phyloP scores from a whole-genome alignment of 2,329 filamentous ascomycete genomes.

The Paecilomyces sp. region DNA sequence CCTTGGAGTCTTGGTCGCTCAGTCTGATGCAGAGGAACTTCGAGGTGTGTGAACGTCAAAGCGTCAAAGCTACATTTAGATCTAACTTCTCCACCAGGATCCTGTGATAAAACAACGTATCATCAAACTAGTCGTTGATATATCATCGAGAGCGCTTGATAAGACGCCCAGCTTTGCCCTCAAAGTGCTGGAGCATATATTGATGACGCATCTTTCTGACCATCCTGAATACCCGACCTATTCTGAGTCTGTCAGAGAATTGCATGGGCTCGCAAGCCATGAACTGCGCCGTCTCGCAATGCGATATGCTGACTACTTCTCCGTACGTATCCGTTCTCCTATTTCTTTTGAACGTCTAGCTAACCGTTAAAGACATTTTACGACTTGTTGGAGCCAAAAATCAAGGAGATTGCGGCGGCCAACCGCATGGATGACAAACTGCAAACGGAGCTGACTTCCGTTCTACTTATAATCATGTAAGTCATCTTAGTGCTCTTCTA shows the following conservation, averaged over 20 bases:
- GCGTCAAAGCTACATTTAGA: not conserved
- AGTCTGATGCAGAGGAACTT: constrained; percentile 34
- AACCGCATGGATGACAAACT: constrained; percentile 73
- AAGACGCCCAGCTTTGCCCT: constrained; percentile 75
- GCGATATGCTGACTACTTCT: constrained; percentile 84
- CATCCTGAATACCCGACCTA: constrained; percentile 65
- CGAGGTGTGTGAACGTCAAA: constrained; percentile 18
- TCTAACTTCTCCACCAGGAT: constrained; percentile 45
- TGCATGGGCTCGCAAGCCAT: constrained; percentile 76
- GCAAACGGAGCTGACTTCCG: constrained; percentile 77
- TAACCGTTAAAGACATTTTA: constrained; percentile 60
- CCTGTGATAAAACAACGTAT: constrained; percentile 76
- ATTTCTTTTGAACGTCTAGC: constrained; percentile 1
- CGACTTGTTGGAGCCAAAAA: constrained; percentile 73
- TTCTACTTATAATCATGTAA: constrained; percentile 86
- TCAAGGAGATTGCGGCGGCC: constrained; percentile 68
- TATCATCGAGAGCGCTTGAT: constrained; percentile 73
- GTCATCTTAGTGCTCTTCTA: constrained; percentile 14
- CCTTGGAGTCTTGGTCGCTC: constrained; percentile 35
- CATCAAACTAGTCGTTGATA: constrained; percentile 73
- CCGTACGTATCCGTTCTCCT: constrained; percentile 42
- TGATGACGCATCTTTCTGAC: constrained; percentile 72
- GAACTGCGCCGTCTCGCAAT: constrained; percentile 84
- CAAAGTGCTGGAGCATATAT: constrained; percentile 82
- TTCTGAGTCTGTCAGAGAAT: constrained; percentile 81